Evolutionary conservation across 352 stramenopile species (phyloP).

Genomic region (Hyaloperonospora brassicae): DNA sequence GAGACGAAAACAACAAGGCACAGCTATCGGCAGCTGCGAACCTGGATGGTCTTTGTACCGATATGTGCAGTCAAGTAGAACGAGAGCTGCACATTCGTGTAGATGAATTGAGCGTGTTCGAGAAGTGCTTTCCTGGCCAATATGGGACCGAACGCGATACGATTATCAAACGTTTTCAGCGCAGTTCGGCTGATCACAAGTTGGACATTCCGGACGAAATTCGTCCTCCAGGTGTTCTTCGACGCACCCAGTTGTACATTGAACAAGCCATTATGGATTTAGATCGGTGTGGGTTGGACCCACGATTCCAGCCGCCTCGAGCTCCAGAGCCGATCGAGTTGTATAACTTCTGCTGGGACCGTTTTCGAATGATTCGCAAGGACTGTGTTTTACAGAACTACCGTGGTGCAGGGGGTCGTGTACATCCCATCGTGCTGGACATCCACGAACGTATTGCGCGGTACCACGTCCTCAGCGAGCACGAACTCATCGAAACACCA

Average conservation of each 20-base stretch:
- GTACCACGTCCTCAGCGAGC: conserved; percentile 93
- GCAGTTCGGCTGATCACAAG: conserved; percentile 81
- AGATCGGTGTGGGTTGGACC: conserved; percentile 50
- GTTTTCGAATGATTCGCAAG: conserved; percentile 93
- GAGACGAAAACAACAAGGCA: conserved; percentile 37
- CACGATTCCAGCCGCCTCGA: conserved; percentile 62
- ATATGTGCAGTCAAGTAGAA: conserved; percentile 82
- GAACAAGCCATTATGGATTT: conserved; percentile 83
- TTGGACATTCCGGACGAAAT: conserved; percentile 77
- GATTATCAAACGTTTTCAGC: conserved; percentile 86
- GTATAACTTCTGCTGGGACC: conserved; percentile 97
- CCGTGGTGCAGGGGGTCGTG: conserved; percentile 85
- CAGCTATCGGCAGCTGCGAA: conserved; percentile 55
- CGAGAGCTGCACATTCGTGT: conserved; percentile 78
- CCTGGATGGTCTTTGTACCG: conserved; percentile 63
- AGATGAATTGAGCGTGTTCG: conserved; percentile 81
- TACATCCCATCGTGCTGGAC: conserved; percentile 87
- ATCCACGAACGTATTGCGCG: conserved; percentile 93
- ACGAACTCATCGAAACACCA: conserved; percentile 84
- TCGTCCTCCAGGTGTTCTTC: conserved; percentile 67
- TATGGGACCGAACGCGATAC: conserved; percentile 51
- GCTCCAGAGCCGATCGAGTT: conserved; percentile 76
- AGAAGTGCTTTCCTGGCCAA: conserved; percentile 65
- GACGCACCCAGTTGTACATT: conserved; percentile 75
- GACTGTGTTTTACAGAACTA: conserved; percentile 97